Base-by-base conservation (phyloP, 176 grass and related monocot genomes). In the Avena insularis region DNA sequence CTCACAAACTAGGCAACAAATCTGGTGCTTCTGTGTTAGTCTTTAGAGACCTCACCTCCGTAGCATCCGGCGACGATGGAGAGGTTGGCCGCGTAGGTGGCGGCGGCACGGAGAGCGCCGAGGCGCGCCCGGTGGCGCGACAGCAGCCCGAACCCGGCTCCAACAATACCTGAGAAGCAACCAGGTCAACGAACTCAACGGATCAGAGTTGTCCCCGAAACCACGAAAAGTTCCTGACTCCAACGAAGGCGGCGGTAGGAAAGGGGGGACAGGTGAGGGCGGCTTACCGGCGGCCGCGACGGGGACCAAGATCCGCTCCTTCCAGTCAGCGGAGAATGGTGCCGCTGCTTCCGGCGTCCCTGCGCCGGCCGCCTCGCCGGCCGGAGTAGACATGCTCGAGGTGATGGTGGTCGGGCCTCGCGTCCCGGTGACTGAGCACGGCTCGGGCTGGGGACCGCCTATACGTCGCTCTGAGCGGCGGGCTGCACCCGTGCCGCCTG, bases 21-120 rank as follows among this genome's bases (percentile, higher is more conserved):
- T 19, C 56, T 16, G 17, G 69, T 35, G 36, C 62, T 43, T 43
- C 38, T 33, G 43, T 9, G 5, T 15, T 38, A 5, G 23, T 43
- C 40, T 43, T 5, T 43, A 35, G 76, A 80, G 35, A 61, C 27
- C 91, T 88, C 87, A 98, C 96, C 92, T 64, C 86, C 93, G 78
- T 96, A 98, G 90, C 88, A 96, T 29, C 90, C 93, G 9, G 89
- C 77, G 27, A 88, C 82, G 70, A 93, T 86, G 83, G 90, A 89
- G 36, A 94, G 82, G 88, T 98, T 93, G 45, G 83, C 79, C 2
- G 92, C 93, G 55, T 94, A 98, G 35, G 90, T 88, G 55, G 82
- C 83, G 0, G 88, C 86, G 4, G 81, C 61, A 15, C 84, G 72
- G 21, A 81, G 31, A 1, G 80, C 77, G 80, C 93, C 90, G 12